A percentile compares a stretch with the other conserved stretches of the same genome.
phyloP scores from a whole-genome alignment of 768 basidiomycete species.

The Fomitopsis pulvina region DNA sequence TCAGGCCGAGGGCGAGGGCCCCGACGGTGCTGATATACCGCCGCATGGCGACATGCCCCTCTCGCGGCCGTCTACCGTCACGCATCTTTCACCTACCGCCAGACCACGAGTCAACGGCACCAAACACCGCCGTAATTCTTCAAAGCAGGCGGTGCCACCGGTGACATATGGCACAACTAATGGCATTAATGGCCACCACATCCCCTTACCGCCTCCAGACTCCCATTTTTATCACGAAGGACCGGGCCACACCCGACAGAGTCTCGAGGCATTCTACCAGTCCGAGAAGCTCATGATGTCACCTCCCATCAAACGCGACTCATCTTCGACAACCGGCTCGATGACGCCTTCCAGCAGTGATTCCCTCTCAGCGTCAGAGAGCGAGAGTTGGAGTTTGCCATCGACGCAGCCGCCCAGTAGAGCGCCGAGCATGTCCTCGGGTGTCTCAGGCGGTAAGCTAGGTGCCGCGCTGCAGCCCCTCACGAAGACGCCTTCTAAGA shows the following conservation, averaged over 20 bases:
- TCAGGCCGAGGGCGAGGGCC: conserved; percentile 48
- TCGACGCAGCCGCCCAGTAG: conserved; percentile 56
- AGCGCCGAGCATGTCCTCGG: conserved; percentile 40
- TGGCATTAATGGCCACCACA: conserved; percentile 19
- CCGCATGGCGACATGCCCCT: conserved; percentile 26
- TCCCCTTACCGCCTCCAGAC: conserved; percentile 50
- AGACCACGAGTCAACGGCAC: conserved; percentile 14
- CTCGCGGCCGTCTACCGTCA: conserved; percentile 2
- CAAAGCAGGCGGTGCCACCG: conserved; percentile 10
- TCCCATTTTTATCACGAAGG: conserved; percentile 41
- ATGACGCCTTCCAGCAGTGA: conserved; percentile 33
- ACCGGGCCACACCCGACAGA: conserved; percentile 40
- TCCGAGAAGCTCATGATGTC: conserved; percentile 13
- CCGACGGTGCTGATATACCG: conserved; percentile 56
- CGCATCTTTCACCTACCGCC: conserved; percentile 1
- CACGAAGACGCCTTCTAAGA: conserved; percentile 10
- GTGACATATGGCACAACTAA: conserved; percentile 13
- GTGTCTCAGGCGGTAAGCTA: conserved; percentile 31
- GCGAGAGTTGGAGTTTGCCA: conserved; percentile 54
- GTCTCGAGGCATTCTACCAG: conserved; percentile 31
- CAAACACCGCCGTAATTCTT: conserved; percentile 8
- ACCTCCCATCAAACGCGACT: conserved; percentile 19
- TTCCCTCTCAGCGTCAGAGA: conserved; percentile 50
- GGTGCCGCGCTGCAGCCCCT: conserved; percentile 12
- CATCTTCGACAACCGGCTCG: conserved; percentile 33